These are phyloP conservation scores for Coriolopsis trogii DNA, from an alignment of 1,284 basidiomycete genomes.

Conservation along the genomic window DNA sequence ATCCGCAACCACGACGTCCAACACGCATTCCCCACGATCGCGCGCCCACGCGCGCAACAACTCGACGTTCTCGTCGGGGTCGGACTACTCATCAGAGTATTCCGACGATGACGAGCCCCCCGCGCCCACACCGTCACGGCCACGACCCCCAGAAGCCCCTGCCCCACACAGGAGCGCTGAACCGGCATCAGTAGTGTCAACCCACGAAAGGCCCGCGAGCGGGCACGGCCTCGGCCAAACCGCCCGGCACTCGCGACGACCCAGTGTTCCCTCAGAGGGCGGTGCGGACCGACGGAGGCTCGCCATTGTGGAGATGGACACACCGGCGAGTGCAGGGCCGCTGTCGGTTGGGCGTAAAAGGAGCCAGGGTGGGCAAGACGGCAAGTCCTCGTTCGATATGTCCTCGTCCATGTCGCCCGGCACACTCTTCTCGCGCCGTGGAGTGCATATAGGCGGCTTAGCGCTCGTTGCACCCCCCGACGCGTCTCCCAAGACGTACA, in stretches of 20 bases:
- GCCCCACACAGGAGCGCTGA: too few species aligned
- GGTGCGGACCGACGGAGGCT: constrained; percentile 65
- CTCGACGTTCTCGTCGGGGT: constrained; percentile 20
- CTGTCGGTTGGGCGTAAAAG: constrained; percentile 28
- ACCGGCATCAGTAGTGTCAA: background rate
- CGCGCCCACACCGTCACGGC: background rate
- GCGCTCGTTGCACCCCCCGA: constrained; percentile 72
- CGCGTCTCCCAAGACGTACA: constrained; percentile 54
- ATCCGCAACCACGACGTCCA: constrained; percentile 3
- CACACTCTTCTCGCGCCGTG: constrained; percentile 44
- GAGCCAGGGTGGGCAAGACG: constrained; percentile 20
- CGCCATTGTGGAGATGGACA: constrained; percentile 64
- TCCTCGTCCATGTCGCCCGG: constrained; percentile 12
- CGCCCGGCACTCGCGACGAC: constrained; percentile 37
- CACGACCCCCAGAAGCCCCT: constrained; percentile 25
- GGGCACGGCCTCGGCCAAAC: constrained; percentile 3
- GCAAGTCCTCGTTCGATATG: constrained; percentile 6
- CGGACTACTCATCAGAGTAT: constrained; percentile 49
- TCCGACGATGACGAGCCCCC: constrained; percentile 37
- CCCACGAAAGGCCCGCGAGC: background rate
- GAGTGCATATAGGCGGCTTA: constrained; percentile 51
- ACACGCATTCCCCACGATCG: background rate
- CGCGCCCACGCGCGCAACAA: constrained; percentile 10
- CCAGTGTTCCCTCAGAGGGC: constrained; percentile 57
- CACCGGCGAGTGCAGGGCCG: constrained; percentile 21